phyloP scores from a whole-genome alignment of 495 filamentous ascomycete genomes.

The Trichoderma gamsii region DNA sequence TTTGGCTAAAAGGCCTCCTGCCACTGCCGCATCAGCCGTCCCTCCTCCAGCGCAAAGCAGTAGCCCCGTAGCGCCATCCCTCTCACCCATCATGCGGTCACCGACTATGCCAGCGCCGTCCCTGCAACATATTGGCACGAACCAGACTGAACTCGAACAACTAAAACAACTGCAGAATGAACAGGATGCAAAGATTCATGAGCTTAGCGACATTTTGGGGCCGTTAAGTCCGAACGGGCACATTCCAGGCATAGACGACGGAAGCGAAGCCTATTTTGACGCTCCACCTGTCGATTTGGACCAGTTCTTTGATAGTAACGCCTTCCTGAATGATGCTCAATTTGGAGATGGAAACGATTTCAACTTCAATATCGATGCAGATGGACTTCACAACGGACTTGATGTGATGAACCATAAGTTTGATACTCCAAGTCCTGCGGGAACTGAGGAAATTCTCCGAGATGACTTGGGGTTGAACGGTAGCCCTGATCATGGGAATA shows the following conservation, averaged over 20 bases:
- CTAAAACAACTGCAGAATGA: conserved; percentile 66
- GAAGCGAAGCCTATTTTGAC: conserved; percentile 39
- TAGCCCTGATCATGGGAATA: conserved; percentile 35
- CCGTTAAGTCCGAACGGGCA: conserved; percentile 73
- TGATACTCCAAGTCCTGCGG: conserved; percentile 40
- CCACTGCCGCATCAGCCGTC: conserved; percentile 13
- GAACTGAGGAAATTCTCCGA: conserved; percentile 40
- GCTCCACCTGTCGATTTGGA: conserved; percentile 54
- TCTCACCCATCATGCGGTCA: conserved; percentile 51
- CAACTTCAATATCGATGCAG: conserved; percentile 33
- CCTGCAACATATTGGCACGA: conserved; percentile 57
- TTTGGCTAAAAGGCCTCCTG: not conserved
- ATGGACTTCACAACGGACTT: conserved; percentile 4
- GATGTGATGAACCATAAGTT: conserved; percentile 28
- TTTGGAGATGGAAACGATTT: conserved; percentile 30
- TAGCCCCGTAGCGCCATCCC: conserved; percentile 30
- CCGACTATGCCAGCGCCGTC: conserved; percentile 45
- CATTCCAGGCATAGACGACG: conserved; percentile 64
- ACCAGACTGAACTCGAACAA: conserved; percentile 65
- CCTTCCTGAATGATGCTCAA: conserved; percentile 42
- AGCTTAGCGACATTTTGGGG: conserved; percentile 62
- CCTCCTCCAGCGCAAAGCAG: conserved; percentile 21
- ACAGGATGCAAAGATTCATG: conserved; percentile 64
- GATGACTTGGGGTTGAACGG: conserved; percentile 27
- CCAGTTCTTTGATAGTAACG: conserved; percentile 59